phyloP scores from a whole-genome alignment of 371 early-diverging fungal genomes.

The Mucor plumbeus region DNA sequence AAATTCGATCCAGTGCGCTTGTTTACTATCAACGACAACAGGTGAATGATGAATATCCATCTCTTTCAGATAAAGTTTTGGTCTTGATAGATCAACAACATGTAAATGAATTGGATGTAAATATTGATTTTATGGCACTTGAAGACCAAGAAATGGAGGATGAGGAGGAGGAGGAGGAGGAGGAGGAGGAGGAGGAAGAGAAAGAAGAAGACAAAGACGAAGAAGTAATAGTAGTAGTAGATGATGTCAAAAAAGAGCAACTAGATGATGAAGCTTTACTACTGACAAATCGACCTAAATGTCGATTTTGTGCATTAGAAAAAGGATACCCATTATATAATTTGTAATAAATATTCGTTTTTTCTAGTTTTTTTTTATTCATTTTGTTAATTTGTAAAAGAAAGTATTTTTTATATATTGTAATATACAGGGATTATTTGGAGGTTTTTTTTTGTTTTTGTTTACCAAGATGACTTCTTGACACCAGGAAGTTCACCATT shows the following conservation, averaged over 20 bases:
- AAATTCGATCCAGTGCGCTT: conserved; percentile 6
- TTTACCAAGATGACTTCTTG: conserved; percentile 82
- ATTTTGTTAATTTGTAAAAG: neutral
- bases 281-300: conserved; percentile 21
- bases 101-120: conserved; percentile 5
- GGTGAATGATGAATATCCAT: neutral
- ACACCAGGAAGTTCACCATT: conserved; percentile 87
- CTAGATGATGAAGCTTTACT: neutral
- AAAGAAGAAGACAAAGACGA: neutral
- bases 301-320: conserved; percentile 26
- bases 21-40: conserved; percentile 13
- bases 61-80: conserved; percentile 16
- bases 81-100: conserved; percentile 19
- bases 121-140: conserved; percentile 8
- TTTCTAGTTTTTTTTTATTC: too few species aligned
- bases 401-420: conserved; percentile 1
- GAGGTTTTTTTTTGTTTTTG: neutral
- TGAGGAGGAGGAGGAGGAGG: neutral
- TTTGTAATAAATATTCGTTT: neutral
- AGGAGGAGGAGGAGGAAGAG: neutral
- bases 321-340: conserved; percentile 23
- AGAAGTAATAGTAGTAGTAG: neutral
- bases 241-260: too few species aligned
- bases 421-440: neutral
- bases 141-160: conserved; percentile 5